phyloP scores from a whole-genome alignment of 257 asterid species.

The Fraxinus americana region DNA sequence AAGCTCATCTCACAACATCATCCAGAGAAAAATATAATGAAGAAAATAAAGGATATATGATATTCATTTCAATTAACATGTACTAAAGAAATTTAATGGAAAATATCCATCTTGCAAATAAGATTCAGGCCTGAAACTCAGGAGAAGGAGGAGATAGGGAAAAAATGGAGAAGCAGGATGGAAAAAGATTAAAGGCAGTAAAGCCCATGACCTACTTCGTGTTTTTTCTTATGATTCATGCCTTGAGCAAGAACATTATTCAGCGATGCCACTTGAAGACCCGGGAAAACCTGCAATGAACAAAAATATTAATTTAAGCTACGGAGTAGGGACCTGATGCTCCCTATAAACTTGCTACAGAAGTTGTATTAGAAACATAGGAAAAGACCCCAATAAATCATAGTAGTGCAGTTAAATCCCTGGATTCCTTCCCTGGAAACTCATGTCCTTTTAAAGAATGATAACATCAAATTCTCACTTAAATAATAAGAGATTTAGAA shows the following conservation, averaged over 20 bases:
- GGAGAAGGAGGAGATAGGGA: constrained; percentile 16
- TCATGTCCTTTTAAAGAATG: constrained; percentile 3
- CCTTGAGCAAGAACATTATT: constrained; percentile 81
- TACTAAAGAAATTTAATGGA: constrained; percentile 13
- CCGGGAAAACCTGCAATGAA: constrained; percentile 66
- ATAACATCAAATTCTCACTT: constrained; percentile 4
- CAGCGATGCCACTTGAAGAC: constrained; percentile 49
- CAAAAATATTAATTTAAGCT: constrained; percentile 16
- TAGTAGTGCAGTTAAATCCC: constrained; percentile 8
- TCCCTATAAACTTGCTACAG: constrained; percentile 17
- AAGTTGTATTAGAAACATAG: background rate
- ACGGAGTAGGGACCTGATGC: background rate
- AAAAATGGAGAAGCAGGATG: constrained; percentile 17
- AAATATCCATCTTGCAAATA: constrained; percentile 13
- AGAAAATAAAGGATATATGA: constrained; percentile 16
- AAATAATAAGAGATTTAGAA: constrained; percentile 14
- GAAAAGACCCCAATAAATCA: background rate
- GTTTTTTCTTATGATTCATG: constrained; percentile 92
- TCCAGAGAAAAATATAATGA: constrained; percentile 3
- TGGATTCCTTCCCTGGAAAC: constrained; percentile 9
- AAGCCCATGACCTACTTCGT: constrained; percentile 63
- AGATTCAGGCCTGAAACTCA: constrained; percentile 5
- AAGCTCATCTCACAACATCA: constrained; percentile 19
- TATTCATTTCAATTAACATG: constrained; percentile 3
- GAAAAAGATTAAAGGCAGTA: constrained; percentile 6